Evolutionary conservation across 441 rosid species (phyloP).

Genomic region (Arabidopsis hybrid): DNA sequence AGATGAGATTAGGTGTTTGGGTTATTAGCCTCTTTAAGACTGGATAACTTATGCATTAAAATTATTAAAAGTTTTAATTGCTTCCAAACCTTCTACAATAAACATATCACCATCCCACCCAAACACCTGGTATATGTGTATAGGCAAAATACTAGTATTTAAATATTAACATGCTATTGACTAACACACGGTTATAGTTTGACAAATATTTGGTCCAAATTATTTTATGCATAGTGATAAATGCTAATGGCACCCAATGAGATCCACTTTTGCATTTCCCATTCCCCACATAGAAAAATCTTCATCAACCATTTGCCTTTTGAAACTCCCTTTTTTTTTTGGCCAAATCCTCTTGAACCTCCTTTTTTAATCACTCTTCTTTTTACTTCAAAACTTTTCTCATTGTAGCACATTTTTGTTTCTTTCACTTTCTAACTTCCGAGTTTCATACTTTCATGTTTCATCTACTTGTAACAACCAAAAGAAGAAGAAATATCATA

Average conservation of each 20-base stretch:
- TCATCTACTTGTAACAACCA: conserved; percentile 21
- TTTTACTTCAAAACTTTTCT: neutral
- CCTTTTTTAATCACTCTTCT: neutral
- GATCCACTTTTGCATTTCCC: conserved; percentile 36
- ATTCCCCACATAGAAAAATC: conserved; percentile 44
- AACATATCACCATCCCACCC: no score
- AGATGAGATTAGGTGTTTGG: neutral
- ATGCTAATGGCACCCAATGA: conserved; percentile 11
- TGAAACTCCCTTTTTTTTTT: neutral
- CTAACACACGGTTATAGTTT: neutral
- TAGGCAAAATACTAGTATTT: no score
- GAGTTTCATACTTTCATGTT: neutral
- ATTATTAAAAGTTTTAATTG: neutral
- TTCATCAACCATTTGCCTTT: conserved; percentile 29
- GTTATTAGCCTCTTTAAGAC: neutral
- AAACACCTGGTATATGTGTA: no score
- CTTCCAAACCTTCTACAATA: no score
- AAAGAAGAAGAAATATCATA: conserved; percentile 2
- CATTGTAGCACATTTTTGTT: neutral
- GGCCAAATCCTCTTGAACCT: neutral
- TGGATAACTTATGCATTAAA: neutral
- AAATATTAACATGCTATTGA: neutral
- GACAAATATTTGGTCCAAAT: conserved; percentile 20
- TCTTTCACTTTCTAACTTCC: conserved; percentile 19
- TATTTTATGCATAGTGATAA: conserved; percentile 5